Percentiles rank a stretch among this genome's conserved stretches.
Conservation (phyloP, 169 alveolate genomes). For the Cardiosporidium cionae region DNA sequence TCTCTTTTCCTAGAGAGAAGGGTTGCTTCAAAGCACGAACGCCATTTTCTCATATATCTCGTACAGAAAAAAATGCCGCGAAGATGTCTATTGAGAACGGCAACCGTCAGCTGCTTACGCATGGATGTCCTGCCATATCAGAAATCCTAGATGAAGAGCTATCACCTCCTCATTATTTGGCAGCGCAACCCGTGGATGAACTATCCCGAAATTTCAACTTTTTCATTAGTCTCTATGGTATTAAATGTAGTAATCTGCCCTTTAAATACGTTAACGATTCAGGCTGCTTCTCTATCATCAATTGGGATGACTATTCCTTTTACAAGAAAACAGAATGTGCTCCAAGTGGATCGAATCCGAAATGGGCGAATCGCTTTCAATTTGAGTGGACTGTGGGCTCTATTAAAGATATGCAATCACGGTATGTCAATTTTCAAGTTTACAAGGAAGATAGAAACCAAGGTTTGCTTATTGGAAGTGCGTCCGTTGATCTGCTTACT, state of each 20-base stretch:
- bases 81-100: too few relatives aligned
- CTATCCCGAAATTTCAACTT: conserved; percentile 4
- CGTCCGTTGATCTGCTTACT: conserved; percentile 8
- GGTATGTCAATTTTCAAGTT: background rate
- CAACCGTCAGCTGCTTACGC: too few relatives aligned
- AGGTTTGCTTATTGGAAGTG: conserved; percentile 1
- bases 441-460: conserved; percentile 5
- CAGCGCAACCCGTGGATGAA: conserved; percentile 1
- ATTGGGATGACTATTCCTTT: conserved; percentile 6
- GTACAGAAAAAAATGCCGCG: too few relatives aligned
- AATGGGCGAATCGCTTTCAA: conserved; percentile 11
- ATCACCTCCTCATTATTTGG: conserved; percentile 9
- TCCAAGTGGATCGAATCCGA: background rate
- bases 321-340: background rate
- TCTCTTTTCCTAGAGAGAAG: too few relatives aligned
- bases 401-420: background rate
- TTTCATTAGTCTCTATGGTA: conserved; percentile 1
- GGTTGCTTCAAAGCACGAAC: too few relatives aligned
- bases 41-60: too few relatives aligned
- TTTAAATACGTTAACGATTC: background rate
- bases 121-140: too few relatives aligned
- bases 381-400: conserved; percentile 8
- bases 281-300: background rate
- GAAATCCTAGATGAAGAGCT: background rate
- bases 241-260: conserved; percentile 4